Conservation (phyloP, 306 rosid species). For the Dalbergia oliveri region DNA sequence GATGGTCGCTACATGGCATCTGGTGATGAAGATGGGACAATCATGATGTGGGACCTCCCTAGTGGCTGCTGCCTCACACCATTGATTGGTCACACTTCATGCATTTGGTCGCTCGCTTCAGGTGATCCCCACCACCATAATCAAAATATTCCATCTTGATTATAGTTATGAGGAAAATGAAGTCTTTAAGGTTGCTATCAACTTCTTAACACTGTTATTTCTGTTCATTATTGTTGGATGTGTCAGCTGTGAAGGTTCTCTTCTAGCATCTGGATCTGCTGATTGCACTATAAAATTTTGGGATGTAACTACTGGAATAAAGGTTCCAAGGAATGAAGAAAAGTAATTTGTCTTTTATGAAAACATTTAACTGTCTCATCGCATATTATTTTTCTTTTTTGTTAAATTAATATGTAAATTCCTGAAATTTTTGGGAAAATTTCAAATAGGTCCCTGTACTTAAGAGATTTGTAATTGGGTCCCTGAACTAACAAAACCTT, state of each 20-base stretch:
- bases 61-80: constrained; percentile 87
- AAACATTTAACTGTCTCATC: constrained; percentile 4
- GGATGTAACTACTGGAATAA: constrained; percentile 87
- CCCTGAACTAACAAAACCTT: no score
- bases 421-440: no score
- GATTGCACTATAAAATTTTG: constrained; percentile 95
- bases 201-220: constrained; percentile 9
- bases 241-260: constrained; percentile 88
- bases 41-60: constrained; percentile 99
- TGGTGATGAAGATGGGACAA: constrained; percentile 94
- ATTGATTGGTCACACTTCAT: constrained; percentile 88
- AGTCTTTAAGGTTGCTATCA: not conserved
- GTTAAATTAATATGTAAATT: no score
- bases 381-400: no score
- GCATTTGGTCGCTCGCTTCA: constrained; percentile 90
- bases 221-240: constrained; percentile 34
- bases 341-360: constrained; percentile 52
- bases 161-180: not conserved
- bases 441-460: no score
- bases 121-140: constrained; percentile 52
- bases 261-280: constrained; percentile 96
- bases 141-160: constrained; percentile 2
- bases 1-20: constrained; percentile 97
- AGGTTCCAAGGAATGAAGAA: constrained; percentile 76
- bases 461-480: no score